These are phyloP conservation scores for Beauveria medogensis DNA, from an alignment of 2,329 filamentous ascomycete genomes.

Conservation along the genomic window DNA sequence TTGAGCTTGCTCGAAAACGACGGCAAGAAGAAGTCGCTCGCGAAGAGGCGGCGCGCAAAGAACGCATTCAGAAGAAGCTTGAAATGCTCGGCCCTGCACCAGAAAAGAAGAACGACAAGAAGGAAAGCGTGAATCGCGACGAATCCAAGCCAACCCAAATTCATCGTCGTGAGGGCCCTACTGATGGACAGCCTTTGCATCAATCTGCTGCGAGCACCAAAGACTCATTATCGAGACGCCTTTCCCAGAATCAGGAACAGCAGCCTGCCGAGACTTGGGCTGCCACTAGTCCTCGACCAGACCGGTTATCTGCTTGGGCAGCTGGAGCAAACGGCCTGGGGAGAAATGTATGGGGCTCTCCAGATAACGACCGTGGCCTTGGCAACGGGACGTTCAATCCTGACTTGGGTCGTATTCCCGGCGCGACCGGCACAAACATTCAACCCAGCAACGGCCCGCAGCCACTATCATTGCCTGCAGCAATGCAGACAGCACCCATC, in stretches of 20 bases:
- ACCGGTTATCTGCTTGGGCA: constrained; percentile 45
- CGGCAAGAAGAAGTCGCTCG: constrained; percentile 59
- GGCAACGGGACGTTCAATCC: constrained; percentile 71
- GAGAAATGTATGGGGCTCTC: constrained; percentile 67
- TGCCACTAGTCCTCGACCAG: constrained; percentile 31
- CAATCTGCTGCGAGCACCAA: constrained; percentile 15
- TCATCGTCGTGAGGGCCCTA: constrained; percentile 23
- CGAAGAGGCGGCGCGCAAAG: constrained; percentile 64
- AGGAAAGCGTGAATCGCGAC: constrained; percentile 38
- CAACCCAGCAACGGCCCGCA: constrained; percentile 33
- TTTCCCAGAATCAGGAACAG: constrained; percentile 25
- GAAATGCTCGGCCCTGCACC: constrained; percentile 60
- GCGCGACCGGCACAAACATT: constrained; percentile 25
- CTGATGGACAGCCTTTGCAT: constrained; percentile 15
- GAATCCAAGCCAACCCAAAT: constrained; percentile 25
- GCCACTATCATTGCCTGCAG: constrained; percentile 34
- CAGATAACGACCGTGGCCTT: constrained; percentile 61
- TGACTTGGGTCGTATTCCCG: constrained; percentile 44
- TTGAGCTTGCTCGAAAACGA: constrained; percentile 61
- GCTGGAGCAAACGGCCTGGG: constrained; percentile 33
- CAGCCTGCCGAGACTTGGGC: constrained; percentile 31
- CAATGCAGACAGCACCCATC: constrained; percentile 20
- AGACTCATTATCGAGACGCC: constrained; percentile 19
- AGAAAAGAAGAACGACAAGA: constrained; percentile 51
- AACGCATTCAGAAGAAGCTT: constrained; percentile 64